A percentile compares a stretch with the other conserved stretches of the same genome.
These are phyloP conservation scores for Elsinoe ampelina DNA, from an alignment of 2,329 filamentous ascomycete genomes.

Conservation along the genomic window DNA sequence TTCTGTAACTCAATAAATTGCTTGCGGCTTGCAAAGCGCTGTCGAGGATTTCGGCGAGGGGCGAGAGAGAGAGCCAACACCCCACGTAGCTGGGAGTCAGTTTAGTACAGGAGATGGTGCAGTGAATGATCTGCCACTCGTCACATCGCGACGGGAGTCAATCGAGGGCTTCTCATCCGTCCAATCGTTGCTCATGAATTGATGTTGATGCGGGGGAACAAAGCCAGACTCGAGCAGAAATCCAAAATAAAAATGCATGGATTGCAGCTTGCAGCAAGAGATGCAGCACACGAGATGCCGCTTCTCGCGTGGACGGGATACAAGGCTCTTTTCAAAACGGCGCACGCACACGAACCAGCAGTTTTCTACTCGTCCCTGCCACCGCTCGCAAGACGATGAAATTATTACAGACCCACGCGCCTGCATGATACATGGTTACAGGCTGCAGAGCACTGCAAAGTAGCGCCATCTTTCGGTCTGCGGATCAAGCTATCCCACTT, in stretches of 20 bases:
- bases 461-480: slow-evolving; percentile 1
- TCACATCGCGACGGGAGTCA: neutral
- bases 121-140: neutral
- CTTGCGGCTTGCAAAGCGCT: neutral
- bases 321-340: neutral
- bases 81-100: neutral
- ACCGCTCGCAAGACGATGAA: neutral
- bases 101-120: neutral
- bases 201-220: neutral
- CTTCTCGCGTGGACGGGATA: neutral
- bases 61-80: no score
- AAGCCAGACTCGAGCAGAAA: neutral
- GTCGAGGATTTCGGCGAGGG: neutral
- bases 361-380: neutral
- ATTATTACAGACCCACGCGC: neutral
- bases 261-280: neutral
- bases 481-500: slow-evolving; percentile 1
- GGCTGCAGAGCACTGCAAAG: neutral
- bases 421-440: neutral
- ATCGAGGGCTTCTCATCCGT: neutral
- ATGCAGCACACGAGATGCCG: neutral
- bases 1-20: neutral
- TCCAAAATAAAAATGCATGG: neutral
- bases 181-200: neutral
- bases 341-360: slow-evolving; percentile 7